Conservation (phyloP, 768 basidiomycete species). For the Kockovaella imperatae region DNA sequence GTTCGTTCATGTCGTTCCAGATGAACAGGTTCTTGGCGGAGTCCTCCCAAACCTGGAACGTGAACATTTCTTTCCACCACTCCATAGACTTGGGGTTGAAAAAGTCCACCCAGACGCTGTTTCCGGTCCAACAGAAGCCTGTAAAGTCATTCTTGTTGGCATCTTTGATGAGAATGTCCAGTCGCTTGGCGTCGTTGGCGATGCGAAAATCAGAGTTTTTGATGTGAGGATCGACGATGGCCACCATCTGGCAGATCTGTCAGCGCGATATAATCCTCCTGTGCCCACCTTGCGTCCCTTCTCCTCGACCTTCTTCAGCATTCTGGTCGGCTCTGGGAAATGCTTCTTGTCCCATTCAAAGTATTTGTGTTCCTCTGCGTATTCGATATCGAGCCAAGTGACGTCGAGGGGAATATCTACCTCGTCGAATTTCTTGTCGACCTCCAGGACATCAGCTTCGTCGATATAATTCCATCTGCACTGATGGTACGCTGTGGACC, state of each 20-base stretch:
- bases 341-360: constrained; percentile 90
- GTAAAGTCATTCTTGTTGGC: constrained; percentile 70
- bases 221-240: constrained; percentile 92
- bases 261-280: neutral
- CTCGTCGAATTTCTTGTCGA: constrained; percentile 83
- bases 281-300: constrained; percentile 67
- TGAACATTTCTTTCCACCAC: constrained; percentile 85
- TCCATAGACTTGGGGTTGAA: constrained; percentile 84
- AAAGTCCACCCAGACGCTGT: constrained; percentile 93
- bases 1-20: constrained; percentile 99
- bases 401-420: constrained; percentile 92
- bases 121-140: constrained; percentile 98
- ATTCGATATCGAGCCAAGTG: constrained; percentile 96
- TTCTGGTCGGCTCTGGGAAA: constrained; percentile 90
- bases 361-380: constrained; percentile 87
- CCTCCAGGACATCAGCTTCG: constrained; percentile 73
- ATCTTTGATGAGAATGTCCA: constrained; percentile 73
- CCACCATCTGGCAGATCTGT: constrained; percentile 73
- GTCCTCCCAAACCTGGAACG: constrained; percentile 50
- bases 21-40: constrained; percentile 77
- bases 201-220: constrained; percentile 79
- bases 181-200: constrained; percentile 74
- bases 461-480: constrained; percentile 97
- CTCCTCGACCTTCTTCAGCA: constrained; percentile 82
- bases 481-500: constrained; percentile 91